Base-by-base conservation (phyloP, 129 eudicot species). In the Tanacetum coccineum region DNA sequence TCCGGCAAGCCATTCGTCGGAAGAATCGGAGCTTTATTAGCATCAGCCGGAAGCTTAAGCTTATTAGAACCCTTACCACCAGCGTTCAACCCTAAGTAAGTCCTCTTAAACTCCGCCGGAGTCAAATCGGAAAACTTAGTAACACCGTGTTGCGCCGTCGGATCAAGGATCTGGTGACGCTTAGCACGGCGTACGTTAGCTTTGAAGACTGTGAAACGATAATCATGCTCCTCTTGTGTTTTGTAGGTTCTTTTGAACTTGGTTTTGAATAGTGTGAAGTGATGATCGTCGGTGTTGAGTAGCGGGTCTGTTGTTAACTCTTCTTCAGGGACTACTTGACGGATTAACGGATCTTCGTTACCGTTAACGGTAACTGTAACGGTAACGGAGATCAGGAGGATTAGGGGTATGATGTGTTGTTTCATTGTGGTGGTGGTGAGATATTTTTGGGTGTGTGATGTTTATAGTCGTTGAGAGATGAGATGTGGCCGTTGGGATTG, bases 191-290 rank as follows among this genome's bases (percentile, higher is more conserved):
- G 30, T 26, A 26, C 30, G 30, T 4, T 26, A n/a, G n/a, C n/a
- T n/a, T n/a, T n/a, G n/a, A n/a, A n/a, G n/a, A n/a, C n/a, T n/a
- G n/a, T n/a, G n/a, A n/a, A n/a, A n/a, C n/a, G n/a, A n/a, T n/a
- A n/a, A n/a, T n/a, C n/a, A n/a, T n/a, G n/a, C n/a, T n/a, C n/a
- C n/a, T n/a, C n/a, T n/a, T n/a, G n/a, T n/a, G n/a, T n/a, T n/a
- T n/a, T n/a, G n/a, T n/a, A n/a, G n/a, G n/a, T n/a, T n/a, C n/a
- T n/a, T n/a, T n/a, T n/a, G 66, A 48, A 91, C 82, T 83, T 83
- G 32, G 79, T 47, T 70, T 91, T 91, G 76, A 91, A 91, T 28
- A 85, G 81, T 3, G 79, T 79, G 85, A 91, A 91, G 65, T 83
- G 97, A 70, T 83, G 96, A 5, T 91, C 9, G 78, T 76, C 21